Evolutionary conservation across 73 alveolate species (phyloP).

Genomic region (Loxodes magnus): DNA sequence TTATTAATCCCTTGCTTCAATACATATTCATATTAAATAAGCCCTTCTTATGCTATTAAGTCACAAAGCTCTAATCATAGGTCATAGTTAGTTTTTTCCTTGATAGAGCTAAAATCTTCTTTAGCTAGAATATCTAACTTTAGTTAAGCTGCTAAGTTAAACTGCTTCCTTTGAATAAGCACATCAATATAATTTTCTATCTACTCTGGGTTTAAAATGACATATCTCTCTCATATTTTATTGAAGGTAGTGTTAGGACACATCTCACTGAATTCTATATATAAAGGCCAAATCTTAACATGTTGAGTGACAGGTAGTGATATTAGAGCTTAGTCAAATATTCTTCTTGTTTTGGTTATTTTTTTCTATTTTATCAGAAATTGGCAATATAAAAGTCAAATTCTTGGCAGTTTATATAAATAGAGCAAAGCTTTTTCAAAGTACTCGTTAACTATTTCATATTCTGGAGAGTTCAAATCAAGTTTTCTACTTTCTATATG

Average conservation of each 20-base stretch:
- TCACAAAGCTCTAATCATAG: conserved; percentile 82
- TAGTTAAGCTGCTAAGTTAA: conserved; percentile 56
- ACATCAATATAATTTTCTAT: conserved; percentile 77
- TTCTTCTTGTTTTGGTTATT: conserved; percentile 67
- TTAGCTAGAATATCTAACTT: conserved; percentile 69
- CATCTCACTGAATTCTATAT: conserved; percentile 65
- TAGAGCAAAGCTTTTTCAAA: conserved; percentile 71
- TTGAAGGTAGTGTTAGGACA: conserved; percentile 21
- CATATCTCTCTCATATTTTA: conserved; percentile 61
- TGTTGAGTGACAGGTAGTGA: conserved; percentile 86
- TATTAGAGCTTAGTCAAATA: conserved; percentile 73
- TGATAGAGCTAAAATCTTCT: conserved; percentile 63
- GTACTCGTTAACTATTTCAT: conserved; percentile 49
- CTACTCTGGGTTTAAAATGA: conserved; percentile 59
- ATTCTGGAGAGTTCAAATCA: conserved; percentile 25
- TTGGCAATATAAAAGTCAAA: conserved; percentile 83
- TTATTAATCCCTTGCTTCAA: conserved; percentile 75
- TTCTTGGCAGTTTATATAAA: conserved; percentile 85
- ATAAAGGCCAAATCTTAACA: conserved; percentile 74
- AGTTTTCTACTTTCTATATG: conserved; percentile 55
- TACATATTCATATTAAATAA: conserved; percentile 51
- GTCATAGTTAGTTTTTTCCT: conserved; percentile 65
- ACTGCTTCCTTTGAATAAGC: conserved; percentile 46
- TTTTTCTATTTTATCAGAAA: conserved; percentile 52
- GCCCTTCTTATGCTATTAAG: conserved; percentile 53